Percentiles rank a stretch among this genome's conserved stretches.
Evolutionary conservation across 176 grass and related monocot species (phyloP).

Genomic region (Carex scoparia): DNA sequence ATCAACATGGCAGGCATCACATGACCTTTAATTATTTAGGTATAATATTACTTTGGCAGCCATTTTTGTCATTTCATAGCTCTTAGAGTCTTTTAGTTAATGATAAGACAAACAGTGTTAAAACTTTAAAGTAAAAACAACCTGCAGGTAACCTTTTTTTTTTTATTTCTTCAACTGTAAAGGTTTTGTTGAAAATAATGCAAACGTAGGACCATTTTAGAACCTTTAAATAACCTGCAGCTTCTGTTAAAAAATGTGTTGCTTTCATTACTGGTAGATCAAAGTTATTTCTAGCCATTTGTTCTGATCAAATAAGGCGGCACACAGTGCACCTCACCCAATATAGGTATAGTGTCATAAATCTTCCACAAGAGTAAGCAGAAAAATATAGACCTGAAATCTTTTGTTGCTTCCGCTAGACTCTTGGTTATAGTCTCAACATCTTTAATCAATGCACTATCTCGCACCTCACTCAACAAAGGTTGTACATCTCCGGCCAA

Average conservation of each 20-base stretch:
- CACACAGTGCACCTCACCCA: neutral
- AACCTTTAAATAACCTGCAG: neutral
- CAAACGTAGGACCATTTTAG: neutral
- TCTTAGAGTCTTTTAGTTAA: neutral
- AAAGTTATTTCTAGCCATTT: neutral
- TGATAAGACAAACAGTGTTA: neutral
- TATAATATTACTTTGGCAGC: neutral
- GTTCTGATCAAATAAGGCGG: neutral
- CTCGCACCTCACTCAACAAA: constrained; percentile 67
- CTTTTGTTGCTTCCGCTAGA: constrained; percentile 62
- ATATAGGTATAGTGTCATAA: neutral
- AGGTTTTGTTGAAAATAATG: neutral
- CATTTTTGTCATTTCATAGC: neutral
- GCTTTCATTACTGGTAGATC: neutral
- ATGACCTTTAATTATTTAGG: neutral
- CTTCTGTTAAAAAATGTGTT: neutral
- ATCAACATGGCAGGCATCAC: neutral
- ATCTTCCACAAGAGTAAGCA: neutral
- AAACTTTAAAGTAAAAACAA: neutral
- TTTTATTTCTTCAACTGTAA: neutral
- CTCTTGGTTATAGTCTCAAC: constrained; percentile 90
- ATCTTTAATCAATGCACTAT: constrained; percentile 76
- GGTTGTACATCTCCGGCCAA: constrained; percentile 89
- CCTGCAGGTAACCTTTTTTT: neutral
- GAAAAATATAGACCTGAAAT: constrained; percentile 60